A percentile compares a stretch with the other conserved stretches of the same genome.
These are phyloP conservation scores for Termitomyces sp. DNA, from an alignment of 768 basidiomycete species.

Conservation along the genomic window DNA sequence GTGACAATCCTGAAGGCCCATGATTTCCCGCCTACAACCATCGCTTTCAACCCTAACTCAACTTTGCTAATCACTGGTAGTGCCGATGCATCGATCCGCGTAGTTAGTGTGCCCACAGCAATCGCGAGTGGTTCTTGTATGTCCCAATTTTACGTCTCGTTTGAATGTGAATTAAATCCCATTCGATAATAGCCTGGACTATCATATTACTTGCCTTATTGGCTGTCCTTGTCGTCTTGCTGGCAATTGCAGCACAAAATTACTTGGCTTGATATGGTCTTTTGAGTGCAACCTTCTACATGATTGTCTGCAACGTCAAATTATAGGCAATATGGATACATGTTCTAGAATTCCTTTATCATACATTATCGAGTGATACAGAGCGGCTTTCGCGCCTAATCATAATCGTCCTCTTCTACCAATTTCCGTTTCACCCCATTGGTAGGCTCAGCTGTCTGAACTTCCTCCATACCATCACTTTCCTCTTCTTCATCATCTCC, in stretches of 20 bases:
- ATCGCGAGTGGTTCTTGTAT: slow-evolving; percentile 43
- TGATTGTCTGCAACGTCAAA: background rate
- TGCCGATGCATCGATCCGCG: slow-evolving; percentile 81
- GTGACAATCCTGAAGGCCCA: slow-evolving; percentile 89
- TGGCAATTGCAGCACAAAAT: slow-evolving; percentile 35
- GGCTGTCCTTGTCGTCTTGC: slow-evolving; percentile 34
- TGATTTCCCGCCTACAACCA: slow-evolving; percentile 87
- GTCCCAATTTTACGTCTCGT: slow-evolving; percentile 18
- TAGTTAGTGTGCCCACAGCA: slow-evolving; percentile 65
- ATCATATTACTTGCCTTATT: slow-evolving; percentile 31
- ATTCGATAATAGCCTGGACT: slow-evolving; percentile 17
- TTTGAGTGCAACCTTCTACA: background rate
- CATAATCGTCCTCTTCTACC: slow-evolving; percentile 85
- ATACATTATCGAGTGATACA: slow-evolving; percentile 13
- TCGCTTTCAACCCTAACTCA: slow-evolving; percentile 82
- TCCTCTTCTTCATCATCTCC: slow-evolving; percentile 74
- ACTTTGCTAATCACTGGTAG: slow-evolving; percentile 84
- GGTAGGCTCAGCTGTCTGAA: slow-evolving; percentile 41
- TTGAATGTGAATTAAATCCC: background rate
- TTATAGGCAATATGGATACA: slow-evolving; percentile 7
- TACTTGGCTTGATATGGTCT: slow-evolving; percentile 3
- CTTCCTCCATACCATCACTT: slow-evolving; percentile 80
- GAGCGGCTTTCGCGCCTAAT: slow-evolving; percentile 29
- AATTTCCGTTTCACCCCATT: slow-evolving; percentile 75
- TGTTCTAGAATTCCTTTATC: slow-evolving; percentile 5